Evolutionary conservation across 2,329 filamentous ascomycete genomes (phyloP).

Genomic region (Ophiocordyceps camponoti-floridani): DNA sequence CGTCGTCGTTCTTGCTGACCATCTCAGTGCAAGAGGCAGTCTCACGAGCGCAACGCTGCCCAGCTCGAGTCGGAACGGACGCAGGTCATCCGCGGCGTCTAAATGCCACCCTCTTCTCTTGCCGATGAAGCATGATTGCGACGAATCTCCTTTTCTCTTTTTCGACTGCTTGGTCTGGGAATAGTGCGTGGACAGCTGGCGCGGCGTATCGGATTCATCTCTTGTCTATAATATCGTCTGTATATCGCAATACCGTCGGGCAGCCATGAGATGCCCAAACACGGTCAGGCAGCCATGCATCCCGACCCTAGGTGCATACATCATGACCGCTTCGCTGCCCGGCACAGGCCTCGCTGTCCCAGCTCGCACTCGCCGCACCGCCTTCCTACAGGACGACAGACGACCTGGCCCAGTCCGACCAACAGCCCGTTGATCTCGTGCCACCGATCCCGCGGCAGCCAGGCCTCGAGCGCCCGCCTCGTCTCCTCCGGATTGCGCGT

Average conservation of each 20-base stretch:
- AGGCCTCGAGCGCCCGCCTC: constrained; percentile 53
- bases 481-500: constrained; percentile 73
- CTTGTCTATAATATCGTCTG: neutral
- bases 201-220: neutral
- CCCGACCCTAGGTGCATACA: constrained; percentile 12
- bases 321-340: constrained; percentile 27
- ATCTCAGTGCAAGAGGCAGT: constrained; percentile 73
- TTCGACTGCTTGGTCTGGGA: neutral
- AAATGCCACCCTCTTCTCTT: neutral
- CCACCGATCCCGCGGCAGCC: constrained; percentile 75
- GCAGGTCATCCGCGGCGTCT: constrained; percentile 83
- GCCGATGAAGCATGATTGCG: neutral
- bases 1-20: constrained; percentile 13
- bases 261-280: too few species aligned
- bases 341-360: constrained; percentile 59
- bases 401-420: constrained; percentile 74
- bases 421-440: constrained; percentile 82
- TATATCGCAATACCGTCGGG: neutral
- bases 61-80: constrained; percentile 88
- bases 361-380: constrained; percentile 77
- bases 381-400: constrained; percentile 64
- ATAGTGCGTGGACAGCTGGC: neutral
- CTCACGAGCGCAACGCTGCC: constrained; percentile 81
- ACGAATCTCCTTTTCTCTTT: too few species aligned
- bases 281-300: too few species aligned